Base-by-base conservation (phyloP, 345 rosid genomes). In the Clarkia xantiana region DNA sequence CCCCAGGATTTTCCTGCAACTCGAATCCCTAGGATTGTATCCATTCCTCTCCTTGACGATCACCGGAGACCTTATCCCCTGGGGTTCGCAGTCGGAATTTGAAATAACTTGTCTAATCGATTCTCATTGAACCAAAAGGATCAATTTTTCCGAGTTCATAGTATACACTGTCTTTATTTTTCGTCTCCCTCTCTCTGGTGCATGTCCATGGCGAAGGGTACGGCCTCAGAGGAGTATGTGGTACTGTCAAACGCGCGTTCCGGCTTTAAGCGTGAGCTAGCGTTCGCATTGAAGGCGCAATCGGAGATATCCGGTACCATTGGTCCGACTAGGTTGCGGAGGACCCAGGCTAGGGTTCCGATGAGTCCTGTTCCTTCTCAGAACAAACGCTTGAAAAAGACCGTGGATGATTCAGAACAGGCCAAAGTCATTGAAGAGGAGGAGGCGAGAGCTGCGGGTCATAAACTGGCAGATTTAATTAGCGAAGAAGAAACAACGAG, bases 191-290 rank as follows among this genome's bases (percentile, higher is more conserved):
- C 15, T 29, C 14, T 17, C 11, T 10, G 55, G 13, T 19, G 25
- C 63, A 49, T 6, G 16, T 40, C 41, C 44, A 78, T 78, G 90
- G 86, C 86, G 51, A 76, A 74, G 50, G 78, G 79, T 34, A 68
- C 75, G 43, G 67, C 58, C 16, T 47, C 77, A 46, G 79, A 76
- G 39, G 82, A 76, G 71, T 66, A 62, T 19, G 53, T 81, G 69
- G 65, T 60, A 36, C 56, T 63, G 40, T 80, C 84, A 5, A 76
- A 62, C 72, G 82, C 83, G 52, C 77, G 96, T 42, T 67, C 81
- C 2, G 86, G 97, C 16, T 53, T 73, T 40, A 90, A 90, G 75
- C 82, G 97, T 3, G 97, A 90, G 64, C 70, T 86, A 25, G 88
- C 77, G 62, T 90, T 86, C 51, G 91, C 86, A 5, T 63, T 79